phyloP scores from a whole-genome alignment of 495 filamentous ascomycete species.

The Amphirosellinia nigrospora region DNA sequence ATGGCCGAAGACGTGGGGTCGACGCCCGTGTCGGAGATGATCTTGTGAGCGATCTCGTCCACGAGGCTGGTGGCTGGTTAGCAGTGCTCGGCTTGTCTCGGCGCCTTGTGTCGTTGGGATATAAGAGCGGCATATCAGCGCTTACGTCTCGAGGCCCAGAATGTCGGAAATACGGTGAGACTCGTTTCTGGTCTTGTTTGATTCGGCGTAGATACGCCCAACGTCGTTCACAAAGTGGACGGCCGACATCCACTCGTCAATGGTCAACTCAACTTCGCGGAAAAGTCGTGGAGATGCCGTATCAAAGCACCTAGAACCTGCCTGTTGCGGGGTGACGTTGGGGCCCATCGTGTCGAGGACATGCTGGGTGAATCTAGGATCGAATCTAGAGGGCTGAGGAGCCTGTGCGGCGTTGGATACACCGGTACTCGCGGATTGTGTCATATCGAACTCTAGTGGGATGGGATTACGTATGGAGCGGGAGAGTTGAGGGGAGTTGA shows the following conservation, averaged over 20 bases:
- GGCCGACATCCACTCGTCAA: slow-evolving; percentile 81
- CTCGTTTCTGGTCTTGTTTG: slow-evolving; percentile 68
- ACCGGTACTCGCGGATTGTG: slow-evolving; percentile 27
- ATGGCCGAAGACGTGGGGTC: slow-evolving; percentile 83
- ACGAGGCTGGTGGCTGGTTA: slow-evolving; percentile 61
- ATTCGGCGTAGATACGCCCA: slow-evolving; percentile 58
- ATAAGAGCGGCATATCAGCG: background rate
- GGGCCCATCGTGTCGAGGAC: slow-evolving; percentile 79
- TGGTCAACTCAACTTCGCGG: slow-evolving; percentile 79
- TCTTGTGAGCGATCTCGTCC: slow-evolving; percentile 84
- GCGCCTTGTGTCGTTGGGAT: background rate
- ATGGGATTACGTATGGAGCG: slow-evolving; percentile 17
- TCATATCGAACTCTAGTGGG: slow-evolving; percentile 30
- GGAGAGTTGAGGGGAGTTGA: background rate
- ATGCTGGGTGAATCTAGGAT: slow-evolving; percentile 77
- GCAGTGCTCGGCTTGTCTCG: slow-evolving; percentile 8
- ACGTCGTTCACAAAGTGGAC: slow-evolving; percentile 65
- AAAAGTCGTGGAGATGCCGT: slow-evolving; percentile 81
- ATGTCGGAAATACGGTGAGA: slow-evolving; percentile 79
- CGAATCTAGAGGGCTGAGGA: slow-evolving; percentile 54
- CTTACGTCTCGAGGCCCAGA: slow-evolving; percentile 80
- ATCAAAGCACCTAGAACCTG: slow-evolving; percentile 70
- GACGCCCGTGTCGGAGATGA: slow-evolving; percentile 69
- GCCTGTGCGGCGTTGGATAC: slow-evolving; percentile 35
- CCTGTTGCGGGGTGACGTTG: slow-evolving; percentile 71